These are phyloP conservation scores for Blastobotrys americana DNA, from an alignment of 805 yeast species.

Conservation along the genomic window DNA sequence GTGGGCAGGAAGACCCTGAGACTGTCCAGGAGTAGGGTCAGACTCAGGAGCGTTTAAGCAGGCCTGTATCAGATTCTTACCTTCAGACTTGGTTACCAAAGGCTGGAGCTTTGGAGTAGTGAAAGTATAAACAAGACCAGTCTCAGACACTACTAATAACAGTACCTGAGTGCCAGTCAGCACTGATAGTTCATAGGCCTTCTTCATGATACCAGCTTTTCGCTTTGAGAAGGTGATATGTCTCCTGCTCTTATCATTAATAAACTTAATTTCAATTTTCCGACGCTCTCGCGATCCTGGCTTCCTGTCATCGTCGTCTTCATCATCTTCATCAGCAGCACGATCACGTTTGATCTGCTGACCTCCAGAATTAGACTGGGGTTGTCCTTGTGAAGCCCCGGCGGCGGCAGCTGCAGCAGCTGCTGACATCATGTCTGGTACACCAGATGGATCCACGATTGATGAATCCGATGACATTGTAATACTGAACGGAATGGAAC, in stretches of 20 bases:
- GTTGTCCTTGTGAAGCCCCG: conserved; percentile 6
- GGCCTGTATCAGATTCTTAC: conserved; percentile 92
- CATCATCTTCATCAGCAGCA: conserved; percentile 32
- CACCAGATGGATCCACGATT: neutral
- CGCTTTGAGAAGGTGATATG: conserved; percentile 97
- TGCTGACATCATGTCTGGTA: neutral
- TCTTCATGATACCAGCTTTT: conserved; percentile 98
- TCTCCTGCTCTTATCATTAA: conserved; percentile 95
- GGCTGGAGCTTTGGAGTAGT: conserved; percentile 99
- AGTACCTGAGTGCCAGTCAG: conserved; percentile 96
- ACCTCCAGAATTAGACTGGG: conserved; percentile 4
- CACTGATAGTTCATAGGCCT: conserved; percentile 96
- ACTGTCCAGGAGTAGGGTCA: conserved; percentile 33
- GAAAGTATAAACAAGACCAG: conserved; percentile 97
- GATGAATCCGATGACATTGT: neutral
- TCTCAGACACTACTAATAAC: conserved; percentile 89
- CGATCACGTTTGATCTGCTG: conserved; percentile 14
- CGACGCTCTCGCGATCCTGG: conserved; percentile 52
- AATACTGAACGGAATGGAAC: neutral
- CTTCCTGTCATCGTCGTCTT: conserved; percentile 43
- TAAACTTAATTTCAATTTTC: conserved; percentile 94
- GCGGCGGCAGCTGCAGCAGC: conserved; percentile 5
- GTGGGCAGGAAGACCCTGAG: neutral
- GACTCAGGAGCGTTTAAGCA: conserved; percentile 97
- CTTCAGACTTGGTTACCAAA: conserved; percentile 93